Percentiles rank a stretch among this genome's conserved stretches.
These are phyloP conservation scores for Zalaria sp. DNA, from an alignment of 2,329 filamentous ascomycete genomes.

Conservation along the genomic window DNA sequence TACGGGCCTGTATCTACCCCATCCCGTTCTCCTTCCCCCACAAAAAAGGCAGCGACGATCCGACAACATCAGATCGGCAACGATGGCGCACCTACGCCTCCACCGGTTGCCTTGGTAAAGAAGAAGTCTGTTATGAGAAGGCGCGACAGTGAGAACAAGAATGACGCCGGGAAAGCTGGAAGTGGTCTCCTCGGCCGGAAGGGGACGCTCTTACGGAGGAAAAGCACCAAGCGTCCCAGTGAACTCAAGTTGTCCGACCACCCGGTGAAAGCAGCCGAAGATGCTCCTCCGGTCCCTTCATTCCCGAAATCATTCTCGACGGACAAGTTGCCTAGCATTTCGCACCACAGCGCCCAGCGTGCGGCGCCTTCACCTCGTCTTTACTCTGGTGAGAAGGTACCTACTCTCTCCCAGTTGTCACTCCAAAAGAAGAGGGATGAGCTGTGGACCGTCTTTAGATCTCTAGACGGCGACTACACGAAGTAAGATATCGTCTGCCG, in stretches of 20 bases:
- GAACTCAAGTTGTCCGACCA: neutral
- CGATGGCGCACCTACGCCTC: neutral
- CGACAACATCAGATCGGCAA: neutral
- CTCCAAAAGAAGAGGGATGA: slow-evolving; percentile 49
- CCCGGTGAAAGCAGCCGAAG: slow-evolving; percentile 2
- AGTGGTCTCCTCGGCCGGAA: slow-evolving; percentile 7
- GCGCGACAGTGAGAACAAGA: neutral
- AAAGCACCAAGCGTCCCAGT: slow-evolving; percentile 2
- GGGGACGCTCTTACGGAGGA: slow-evolving; percentile 9
- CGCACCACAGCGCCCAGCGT: slow-evolving; percentile 15
- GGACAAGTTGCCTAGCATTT: slow-evolving; percentile 26
- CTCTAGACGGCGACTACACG: slow-evolving; percentile 53
- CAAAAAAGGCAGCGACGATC: slow-evolving; percentile 1
- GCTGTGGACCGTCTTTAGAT: slow-evolving; percentile 53
- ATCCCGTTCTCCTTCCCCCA: slow-evolving; percentile 6
- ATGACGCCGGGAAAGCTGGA: neutral
- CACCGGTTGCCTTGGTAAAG: neutral
- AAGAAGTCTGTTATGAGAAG: slow-evolving; percentile 2
- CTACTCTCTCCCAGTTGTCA: slow-evolving; percentile 11
- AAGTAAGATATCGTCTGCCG: slow-evolving; percentile 32
- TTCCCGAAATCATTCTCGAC: slow-evolving; percentile 36
- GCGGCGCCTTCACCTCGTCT: slow-evolving; percentile 29
- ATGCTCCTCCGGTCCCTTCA: slow-evolving; percentile 22
- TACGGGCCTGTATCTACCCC: slow-evolving; percentile 1
- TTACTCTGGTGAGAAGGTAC: slow-evolving; percentile 24